Evolutionary conservation across 371 early-diverging fungal species (phyloP).

Genomic region (Syncephalastrum contaminatum): DNA sequence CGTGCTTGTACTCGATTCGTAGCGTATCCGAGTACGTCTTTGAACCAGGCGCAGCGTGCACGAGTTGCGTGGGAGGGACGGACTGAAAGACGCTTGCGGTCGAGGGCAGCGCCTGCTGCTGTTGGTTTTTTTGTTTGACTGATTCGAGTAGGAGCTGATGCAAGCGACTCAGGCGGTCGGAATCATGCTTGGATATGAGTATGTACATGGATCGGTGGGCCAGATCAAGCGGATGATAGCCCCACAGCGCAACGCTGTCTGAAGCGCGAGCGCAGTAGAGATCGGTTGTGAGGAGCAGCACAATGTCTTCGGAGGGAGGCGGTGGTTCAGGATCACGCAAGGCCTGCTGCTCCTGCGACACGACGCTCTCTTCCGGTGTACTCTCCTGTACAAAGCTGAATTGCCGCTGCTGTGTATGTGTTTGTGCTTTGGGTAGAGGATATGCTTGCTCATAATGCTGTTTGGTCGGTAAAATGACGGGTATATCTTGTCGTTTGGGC

Average conservation of each 20-base stretch:
- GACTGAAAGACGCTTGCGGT: constrained; percentile 29
- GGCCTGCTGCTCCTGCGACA: constrained; percentile 4
- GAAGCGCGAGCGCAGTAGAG: constrained; percentile 54
- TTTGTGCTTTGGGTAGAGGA: constrained; percentile 6
- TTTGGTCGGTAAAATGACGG: constrained; percentile 4
- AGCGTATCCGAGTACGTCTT: constrained; percentile 45
- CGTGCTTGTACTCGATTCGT: constrained; percentile 32
- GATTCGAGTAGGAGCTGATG: constrained; percentile 35
- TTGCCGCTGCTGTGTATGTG: too few species aligned
- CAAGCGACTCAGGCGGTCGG: constrained; percentile 33
- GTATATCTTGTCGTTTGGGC: constrained; percentile 53
- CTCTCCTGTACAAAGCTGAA: too few species aligned
- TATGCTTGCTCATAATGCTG: constrained; percentile 7
- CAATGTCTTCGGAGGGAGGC: too few species aligned
- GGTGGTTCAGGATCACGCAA: constrained; percentile 12
- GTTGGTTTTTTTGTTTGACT: constrained; percentile 19
- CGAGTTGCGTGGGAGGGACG: constrained; percentile 34
- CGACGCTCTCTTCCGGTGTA: too few species aligned
- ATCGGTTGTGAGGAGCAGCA: constrained; percentile 43
- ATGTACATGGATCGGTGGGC: constrained; percentile 47
- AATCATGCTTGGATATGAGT: constrained; percentile 39
- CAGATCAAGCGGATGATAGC: constrained; percentile 53
- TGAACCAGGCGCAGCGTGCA: constrained; percentile 23
- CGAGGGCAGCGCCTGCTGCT: constrained; percentile 11
- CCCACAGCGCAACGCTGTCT: constrained; percentile 48